Evolutionary conservation across 75 land plant genomes (phyloP).

Genomic region (Cryptomeria japonica): DNA sequence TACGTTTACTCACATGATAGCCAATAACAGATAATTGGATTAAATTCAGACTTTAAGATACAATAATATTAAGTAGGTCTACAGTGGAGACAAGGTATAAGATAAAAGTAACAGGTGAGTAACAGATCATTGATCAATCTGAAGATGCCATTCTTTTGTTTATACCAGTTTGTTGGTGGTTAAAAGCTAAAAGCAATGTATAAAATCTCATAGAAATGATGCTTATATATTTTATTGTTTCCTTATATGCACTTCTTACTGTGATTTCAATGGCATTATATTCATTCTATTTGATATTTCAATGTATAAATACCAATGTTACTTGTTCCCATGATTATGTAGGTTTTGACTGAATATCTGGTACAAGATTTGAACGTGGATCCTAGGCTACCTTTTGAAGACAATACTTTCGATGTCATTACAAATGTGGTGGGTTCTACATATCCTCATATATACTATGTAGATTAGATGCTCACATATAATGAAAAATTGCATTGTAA

Average conservation of each 20-base stretch:
- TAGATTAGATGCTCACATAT: not conserved
- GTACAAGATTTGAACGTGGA: conserved; percentile 91
- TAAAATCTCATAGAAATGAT: not conserved
- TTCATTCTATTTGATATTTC: not conserved
- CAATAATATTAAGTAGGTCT: not conserved
- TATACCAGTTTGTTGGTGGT: not conserved
- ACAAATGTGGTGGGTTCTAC: conserved; percentile 80
- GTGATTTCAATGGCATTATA: not conserved
- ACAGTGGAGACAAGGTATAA: not conserved
- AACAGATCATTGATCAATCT: not conserved
- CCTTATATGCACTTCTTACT: not conserved
- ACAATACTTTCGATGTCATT: conserved; percentile 85
- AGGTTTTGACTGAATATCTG: conserved; percentile 89
- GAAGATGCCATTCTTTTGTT: not conserved
- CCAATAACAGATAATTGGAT: not conserved
- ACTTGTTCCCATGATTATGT: conserved; percentile 15
- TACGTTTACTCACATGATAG: not conserved
- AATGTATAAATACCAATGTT: not conserved
- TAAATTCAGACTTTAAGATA: not conserved
- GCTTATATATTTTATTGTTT: not conserved
- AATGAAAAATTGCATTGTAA: not conserved
- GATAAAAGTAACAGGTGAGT: not conserved
- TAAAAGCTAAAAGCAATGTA: not conserved
- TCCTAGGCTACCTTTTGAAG: conserved; percentile 87
- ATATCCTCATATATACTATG: not conserved